These are phyloP conservation scores for Juglanconis sp. DNA, from an alignment of 2,329 filamentous ascomycete genomes.

Conservation along the genomic window DNA sequence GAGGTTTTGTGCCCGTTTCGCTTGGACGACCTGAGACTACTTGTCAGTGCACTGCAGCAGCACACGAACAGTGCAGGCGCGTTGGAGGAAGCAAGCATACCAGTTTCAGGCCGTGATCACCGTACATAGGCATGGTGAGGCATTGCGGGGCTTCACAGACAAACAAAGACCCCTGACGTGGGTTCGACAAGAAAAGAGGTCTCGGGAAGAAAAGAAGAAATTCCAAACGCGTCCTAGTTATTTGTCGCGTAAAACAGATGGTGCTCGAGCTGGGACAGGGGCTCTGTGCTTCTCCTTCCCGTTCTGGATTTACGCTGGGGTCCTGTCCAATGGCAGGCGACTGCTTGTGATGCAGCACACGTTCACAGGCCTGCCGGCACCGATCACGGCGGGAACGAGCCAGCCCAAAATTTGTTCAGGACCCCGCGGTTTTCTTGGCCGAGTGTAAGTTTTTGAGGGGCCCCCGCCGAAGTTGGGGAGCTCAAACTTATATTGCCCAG, in stretches of 20 bases:
- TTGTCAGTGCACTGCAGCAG: slow-evolving; percentile 18
- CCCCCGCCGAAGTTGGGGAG: not conserved
- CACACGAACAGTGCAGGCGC: not conserved
- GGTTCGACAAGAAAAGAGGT: not conserved
- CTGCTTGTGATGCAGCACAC: slow-evolving; percentile 2
- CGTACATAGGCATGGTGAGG: slow-evolving; percentile 63
- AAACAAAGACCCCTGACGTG: not conserved
- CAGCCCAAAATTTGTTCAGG: slow-evolving; percentile 12
- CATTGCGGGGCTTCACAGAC: not conserved
- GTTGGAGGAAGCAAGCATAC: slow-evolving; percentile 42
- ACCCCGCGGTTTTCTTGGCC: slow-evolving; percentile 9
- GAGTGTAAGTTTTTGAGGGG: not conserved
- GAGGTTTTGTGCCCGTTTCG: slow-evolving; percentile 88
- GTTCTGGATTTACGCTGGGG: not conserved
- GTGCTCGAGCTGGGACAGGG: not conserved
- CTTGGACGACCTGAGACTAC: slow-evolving; percentile 74
- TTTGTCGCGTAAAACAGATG: not conserved
- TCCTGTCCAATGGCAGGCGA: slow-evolving; percentile 2
- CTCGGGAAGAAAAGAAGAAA: not conserved
- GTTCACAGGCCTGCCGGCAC: slow-evolving; percentile 11
- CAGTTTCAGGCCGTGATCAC: slow-evolving; percentile 81
- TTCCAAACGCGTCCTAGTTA: not conserved
- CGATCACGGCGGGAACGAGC: slow-evolving; percentile 8
- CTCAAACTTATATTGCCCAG: not conserved
- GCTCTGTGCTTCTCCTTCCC: not conserved